A percentile compares a stretch with the other conserved stretches of the same genome.
phyloP scores from a whole-genome alignment of 768 basidiomycete species.

The Kondoa malvinella region DNA sequence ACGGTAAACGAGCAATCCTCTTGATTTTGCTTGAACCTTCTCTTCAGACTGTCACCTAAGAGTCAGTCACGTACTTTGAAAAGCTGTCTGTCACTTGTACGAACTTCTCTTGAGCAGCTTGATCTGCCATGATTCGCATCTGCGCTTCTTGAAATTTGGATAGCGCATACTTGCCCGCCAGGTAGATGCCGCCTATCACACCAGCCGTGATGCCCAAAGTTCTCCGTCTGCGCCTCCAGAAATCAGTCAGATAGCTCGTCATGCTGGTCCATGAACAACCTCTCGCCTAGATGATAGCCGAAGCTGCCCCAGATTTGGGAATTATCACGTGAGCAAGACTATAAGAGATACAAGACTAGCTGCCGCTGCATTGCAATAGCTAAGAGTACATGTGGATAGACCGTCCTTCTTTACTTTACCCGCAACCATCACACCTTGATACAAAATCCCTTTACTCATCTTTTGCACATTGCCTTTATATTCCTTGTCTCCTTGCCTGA shows the following conservation, averaged over 20 bases:
- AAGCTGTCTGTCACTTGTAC: too few relatives aligned
- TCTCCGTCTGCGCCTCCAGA: slow-evolving; percentile 5
- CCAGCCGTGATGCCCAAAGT: slow-evolving; percentile 39
- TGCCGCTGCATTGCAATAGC: not conserved
- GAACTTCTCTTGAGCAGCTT: slow-evolving; percentile 51
- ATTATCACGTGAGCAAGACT: not conserved
- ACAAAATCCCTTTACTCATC: not conserved
- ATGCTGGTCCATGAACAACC: not conserved
- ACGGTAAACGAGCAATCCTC: slow-evolving; percentile 61
- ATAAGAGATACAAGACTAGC: not conserved
- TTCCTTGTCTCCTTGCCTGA: not conserved
- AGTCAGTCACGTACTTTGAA: not conserved
- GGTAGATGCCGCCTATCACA: slow-evolving; percentile 47
- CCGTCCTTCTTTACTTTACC: not conserved
- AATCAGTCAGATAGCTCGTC: not conserved
- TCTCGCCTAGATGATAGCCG: not conserved
- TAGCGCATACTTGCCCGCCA: slow-evolving; percentile 45
- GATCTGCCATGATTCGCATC: slow-evolving; percentile 45
- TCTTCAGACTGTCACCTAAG: slow-evolving; percentile 40
- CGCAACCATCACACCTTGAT: not conserved
- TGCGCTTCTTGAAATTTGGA: slow-evolving; percentile 52
- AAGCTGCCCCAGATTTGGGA: too few relatives aligned
- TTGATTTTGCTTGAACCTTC: slow-evolving; percentile 58
- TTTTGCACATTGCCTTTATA: not conserved
- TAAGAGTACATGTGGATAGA: not conserved